These are phyloP conservation scores for Coemansia sp. DNA, from an alignment of 192 early-diverging fungal genomes.

Conservation along the genomic window DNA sequence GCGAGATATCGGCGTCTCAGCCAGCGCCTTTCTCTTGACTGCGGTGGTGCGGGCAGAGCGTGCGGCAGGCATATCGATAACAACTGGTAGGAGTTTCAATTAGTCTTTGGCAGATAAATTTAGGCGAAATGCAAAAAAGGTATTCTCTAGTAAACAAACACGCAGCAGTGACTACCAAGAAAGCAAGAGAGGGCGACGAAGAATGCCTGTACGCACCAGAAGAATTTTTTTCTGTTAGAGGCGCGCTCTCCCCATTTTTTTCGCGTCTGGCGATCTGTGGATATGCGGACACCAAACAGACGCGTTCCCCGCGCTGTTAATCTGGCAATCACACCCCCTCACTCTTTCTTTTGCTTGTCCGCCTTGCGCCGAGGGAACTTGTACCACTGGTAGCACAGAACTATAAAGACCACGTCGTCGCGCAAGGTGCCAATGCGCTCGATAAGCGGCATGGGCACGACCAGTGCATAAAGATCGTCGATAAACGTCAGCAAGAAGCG, in stretches of 20 bases:
- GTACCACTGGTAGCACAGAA: conserved; percentile 59
- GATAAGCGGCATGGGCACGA: conserved; percentile 61
- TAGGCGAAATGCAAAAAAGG: neutral
- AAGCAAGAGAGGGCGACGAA: neutral
- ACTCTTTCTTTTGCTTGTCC: conserved; percentile 21
- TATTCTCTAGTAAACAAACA: conserved; percentile 9
- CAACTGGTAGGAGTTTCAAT: conserved; percentile 8
- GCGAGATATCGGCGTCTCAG: conserved; percentile 32
- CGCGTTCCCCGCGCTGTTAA: conserved; percentile 7
- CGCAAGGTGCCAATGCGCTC: conserved; percentile 60
- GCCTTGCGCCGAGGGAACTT: conserved; percentile 47
- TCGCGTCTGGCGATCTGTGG: conserved; percentile 19
- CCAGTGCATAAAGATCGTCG: conserved; percentile 64
- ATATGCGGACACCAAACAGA: conserved; percentile 16
- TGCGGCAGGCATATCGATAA: conserved; percentile 37
- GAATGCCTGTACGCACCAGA: neutral
- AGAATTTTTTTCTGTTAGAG: neutral
- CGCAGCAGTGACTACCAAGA: conserved; percentile 1
- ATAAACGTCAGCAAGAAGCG: conserved; percentile 59
- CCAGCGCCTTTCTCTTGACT: conserved; percentile 27
- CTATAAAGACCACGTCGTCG: conserved; percentile 60
- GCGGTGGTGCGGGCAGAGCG: conserved; percentile 30
- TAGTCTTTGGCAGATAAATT: conserved; percentile 9
- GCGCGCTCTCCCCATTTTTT: conserved; percentile 13
- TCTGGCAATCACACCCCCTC: conserved; percentile 1